Evolutionary conservation across 495 filamentous ascomycete genomes (phyloP).

Genomic region (Chaetomium fimeti): DNA sequence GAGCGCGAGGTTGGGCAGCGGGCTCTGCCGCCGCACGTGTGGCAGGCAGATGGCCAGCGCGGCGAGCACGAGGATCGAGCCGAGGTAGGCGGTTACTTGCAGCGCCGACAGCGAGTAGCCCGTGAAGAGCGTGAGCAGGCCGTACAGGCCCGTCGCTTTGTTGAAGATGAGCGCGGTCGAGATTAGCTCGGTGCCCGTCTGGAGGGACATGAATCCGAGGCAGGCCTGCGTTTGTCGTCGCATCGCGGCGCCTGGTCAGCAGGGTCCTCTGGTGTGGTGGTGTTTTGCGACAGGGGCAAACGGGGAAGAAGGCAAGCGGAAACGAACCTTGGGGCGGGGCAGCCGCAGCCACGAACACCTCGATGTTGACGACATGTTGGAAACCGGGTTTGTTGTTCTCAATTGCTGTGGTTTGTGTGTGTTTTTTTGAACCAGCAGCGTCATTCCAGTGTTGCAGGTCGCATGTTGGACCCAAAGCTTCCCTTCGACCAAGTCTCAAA

Average conservation of each 20-base stretch:
- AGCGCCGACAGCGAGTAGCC: slow-evolving; percentile 60
- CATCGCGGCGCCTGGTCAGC: neutral
- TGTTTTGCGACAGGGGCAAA: neutral
- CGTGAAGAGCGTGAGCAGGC: slow-evolving; percentile 80
- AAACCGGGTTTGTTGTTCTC: neutral
- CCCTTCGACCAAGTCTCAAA: neutral
- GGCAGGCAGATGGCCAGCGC: slow-evolving; percentile 62
- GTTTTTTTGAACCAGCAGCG: neutral
- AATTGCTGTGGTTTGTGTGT: neutral
- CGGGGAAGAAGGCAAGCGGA: neutral
- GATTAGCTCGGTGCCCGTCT: slow-evolving; percentile 79
- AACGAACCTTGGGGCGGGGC: slow-evolving; percentile 40
- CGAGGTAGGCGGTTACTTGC: slow-evolving; percentile 79
- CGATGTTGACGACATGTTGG: slow-evolving; percentile 29
- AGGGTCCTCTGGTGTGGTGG: neutral
- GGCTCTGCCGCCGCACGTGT: slow-evolving; percentile 66
- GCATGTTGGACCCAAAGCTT: neutral
- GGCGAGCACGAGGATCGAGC: slow-evolving; percentile 67
- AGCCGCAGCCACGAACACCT: slow-evolving; percentile 31
- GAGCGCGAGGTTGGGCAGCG: slow-evolving; percentile 66
- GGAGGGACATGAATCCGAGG: slow-evolving; percentile 79
- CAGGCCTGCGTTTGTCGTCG: slow-evolving; percentile 58
- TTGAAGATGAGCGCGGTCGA: slow-evolving; percentile 77
- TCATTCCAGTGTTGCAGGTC: slow-evolving; percentile 4
- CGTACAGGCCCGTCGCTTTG: slow-evolving; percentile 84